Evolutionary conservation across 139 green algal species (phyloP).

Genomic region (Pseudopediastrum boryanum): DNA sequence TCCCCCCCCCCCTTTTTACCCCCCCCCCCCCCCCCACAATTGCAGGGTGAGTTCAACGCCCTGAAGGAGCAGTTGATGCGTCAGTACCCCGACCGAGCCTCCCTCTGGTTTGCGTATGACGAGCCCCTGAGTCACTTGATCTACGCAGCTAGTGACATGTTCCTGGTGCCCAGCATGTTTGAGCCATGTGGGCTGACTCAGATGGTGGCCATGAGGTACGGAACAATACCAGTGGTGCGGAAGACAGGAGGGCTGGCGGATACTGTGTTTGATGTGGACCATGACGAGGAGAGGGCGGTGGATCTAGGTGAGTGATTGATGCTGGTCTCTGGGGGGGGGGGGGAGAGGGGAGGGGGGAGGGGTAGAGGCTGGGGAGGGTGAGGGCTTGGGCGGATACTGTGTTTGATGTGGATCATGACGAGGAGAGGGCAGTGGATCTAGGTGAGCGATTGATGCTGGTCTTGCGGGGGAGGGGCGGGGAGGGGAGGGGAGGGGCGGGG

Average conservation of each 20-base stretch:
- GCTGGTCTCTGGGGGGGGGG: too few relatives aligned
- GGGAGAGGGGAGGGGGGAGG: conserved; percentile 75
- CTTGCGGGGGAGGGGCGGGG: not conserved
- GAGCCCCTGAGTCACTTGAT: conserved; percentile 95
- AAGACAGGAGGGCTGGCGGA: conserved; percentile 90
- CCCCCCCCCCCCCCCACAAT: not conserved
- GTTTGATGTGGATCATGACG: not conserved
- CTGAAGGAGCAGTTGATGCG: conserved; percentile 67
- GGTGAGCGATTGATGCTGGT: not conserved
- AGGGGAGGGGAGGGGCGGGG: not conserved
- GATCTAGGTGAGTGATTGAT: conserved; percentile 15
- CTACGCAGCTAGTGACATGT: conserved; percentile 91
- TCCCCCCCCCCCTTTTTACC: not conserved
- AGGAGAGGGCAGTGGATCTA: not conserved
- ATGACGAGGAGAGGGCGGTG: conserved; percentile 72
- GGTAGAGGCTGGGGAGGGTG: conserved; percentile 58
- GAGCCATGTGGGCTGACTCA: conserved; percentile 91
- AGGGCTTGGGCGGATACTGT: conserved; percentile 31
- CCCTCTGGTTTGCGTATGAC: conserved; percentile 90
- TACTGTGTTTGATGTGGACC: conserved; percentile 88
- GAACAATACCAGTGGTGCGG: conserved; percentile 89
- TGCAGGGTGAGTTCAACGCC: conserved; percentile 85
- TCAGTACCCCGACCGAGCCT: conserved; percentile 79
- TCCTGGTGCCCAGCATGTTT: conserved; percentile 97
- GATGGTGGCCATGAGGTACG: conserved; percentile 72